phyloP scores from a whole-genome alignment of 208 protist genomes.

The Leishmania gerbilli region DNA sequence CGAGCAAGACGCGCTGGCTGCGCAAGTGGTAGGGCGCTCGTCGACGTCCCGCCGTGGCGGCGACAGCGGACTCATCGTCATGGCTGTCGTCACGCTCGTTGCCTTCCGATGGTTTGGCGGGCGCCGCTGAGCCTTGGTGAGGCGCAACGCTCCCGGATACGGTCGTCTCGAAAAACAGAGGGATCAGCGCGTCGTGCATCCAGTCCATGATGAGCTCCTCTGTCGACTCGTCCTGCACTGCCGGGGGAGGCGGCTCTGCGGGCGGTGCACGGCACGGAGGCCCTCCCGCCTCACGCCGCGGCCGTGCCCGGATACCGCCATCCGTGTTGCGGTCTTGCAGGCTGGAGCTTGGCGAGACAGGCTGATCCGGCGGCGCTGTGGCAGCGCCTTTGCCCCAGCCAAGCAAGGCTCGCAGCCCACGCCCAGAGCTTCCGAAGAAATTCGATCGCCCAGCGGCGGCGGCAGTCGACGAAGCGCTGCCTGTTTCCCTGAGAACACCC shows the following conservation, averaged over 20 bases:
- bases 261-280: neutral
- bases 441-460: neutral
- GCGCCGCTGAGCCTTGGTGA: neutral
- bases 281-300: neutral
- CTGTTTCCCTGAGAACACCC: neutral
- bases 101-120: neutral
- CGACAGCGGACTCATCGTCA: neutral
- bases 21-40: constrained; percentile 19
- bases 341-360: neutral
- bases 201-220: constrained; percentile 27
- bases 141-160: constrained; percentile 14
- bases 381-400: constrained; percentile 11
- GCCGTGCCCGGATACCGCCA: neutral
- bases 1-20: constrained; percentile 30
- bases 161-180: constrained; percentile 39
- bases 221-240: neutral
- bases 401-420: constrained; percentile 12
- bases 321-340: too few relatives aligned
- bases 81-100: constrained; percentile 2
- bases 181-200: constrained; percentile 40
- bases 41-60: neutral
- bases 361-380: neutral
- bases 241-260: neutral
- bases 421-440: constrained; percentile 1
- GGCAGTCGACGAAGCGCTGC: neutral